A percentile compares a stretch with the other conserved stretches of the same genome.
Conservation (phyloP, 2,329 filamentous ascomycete genomes). For the Fusarium pseudograminearum region DNA sequence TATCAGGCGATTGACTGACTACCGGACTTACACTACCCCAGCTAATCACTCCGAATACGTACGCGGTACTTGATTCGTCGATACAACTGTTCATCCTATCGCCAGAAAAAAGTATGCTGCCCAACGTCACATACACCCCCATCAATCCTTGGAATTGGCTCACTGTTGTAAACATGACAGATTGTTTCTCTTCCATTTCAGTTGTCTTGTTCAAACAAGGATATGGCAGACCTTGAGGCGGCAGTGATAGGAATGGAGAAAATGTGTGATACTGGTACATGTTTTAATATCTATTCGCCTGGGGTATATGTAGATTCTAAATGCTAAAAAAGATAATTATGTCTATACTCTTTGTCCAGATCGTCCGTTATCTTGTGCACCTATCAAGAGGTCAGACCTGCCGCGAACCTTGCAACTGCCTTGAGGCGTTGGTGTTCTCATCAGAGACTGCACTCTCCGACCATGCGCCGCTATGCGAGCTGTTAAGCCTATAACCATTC, state of each 20-base stretch:
- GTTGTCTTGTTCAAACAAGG: neutral
- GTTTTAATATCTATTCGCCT: neutral
- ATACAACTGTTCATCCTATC: constrained; percentile 1
- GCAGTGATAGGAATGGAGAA: neutral
- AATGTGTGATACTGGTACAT: neutral
- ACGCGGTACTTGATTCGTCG: constrained; percentile 16
- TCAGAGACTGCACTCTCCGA: constrained; percentile 15
- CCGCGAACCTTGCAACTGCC: constrained; percentile 9
- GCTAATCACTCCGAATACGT: constrained; percentile 24
- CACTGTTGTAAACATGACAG: neutral
- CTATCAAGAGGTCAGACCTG: constrained; percentile 5
- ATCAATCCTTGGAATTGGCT: neutral
- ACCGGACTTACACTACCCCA: constrained; percentile 23
- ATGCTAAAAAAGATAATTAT: neutral
- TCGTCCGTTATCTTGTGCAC: neutral
- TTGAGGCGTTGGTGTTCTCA: constrained; percentile 1
- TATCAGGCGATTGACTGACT: constrained; percentile 43
- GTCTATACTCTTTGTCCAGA: neutral
- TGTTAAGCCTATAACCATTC: constrained; percentile 34
- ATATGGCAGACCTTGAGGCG: neutral
- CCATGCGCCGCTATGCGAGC: constrained; percentile 12
- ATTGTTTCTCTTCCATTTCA: neutral
- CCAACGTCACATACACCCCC: neutral
- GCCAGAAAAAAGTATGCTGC: neutral
- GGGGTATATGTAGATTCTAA: neutral